Evolutionary conservation across 768 basidiomycete species (phyloP).

Genomic region (Trametes maxima): DNA sequence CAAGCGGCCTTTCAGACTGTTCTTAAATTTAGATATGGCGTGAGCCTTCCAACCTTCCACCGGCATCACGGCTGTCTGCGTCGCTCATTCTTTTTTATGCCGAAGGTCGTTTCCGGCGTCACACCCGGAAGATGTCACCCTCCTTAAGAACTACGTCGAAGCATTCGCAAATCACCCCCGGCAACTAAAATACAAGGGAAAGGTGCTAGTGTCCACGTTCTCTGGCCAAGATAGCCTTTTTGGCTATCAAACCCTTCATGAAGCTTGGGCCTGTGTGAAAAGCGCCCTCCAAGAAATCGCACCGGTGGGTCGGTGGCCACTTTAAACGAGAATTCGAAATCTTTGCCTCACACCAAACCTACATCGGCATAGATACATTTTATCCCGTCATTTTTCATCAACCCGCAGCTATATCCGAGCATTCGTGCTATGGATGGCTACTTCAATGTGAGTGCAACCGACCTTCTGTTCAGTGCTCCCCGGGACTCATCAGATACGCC

Average conservation of each 20-base stretch:
- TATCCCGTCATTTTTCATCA: slow-evolving; percentile 36
- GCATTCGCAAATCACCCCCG: slow-evolving; percentile 34
- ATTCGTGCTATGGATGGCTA: slow-evolving; percentile 44
- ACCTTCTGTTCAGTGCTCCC: slow-evolving; percentile 6
- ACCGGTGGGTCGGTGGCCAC: slow-evolving; percentile 27
- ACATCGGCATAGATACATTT: slow-evolving; percentile 32
- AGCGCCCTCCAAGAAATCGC: slow-evolving; percentile 31
- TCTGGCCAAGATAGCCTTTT: slow-evolving; percentile 41
- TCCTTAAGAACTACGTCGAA: slow-evolving; percentile 32
- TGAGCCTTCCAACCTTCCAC: slow-evolving; percentile 13
- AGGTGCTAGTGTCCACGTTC: slow-evolving; percentile 41
- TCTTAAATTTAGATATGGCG: slow-evolving; percentile 44
- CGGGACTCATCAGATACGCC: background rate
- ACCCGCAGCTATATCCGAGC: slow-evolving; percentile 37
- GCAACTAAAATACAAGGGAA: slow-evolving; percentile 35
- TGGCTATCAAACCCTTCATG: slow-evolving; percentile 27
- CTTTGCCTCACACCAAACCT: background rate
- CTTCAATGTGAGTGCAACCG: slow-evolving; percentile 33
- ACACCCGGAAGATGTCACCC: slow-evolving; percentile 19
- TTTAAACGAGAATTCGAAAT: background rate
- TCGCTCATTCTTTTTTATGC: background rate
- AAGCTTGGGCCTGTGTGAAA: slow-evolving; percentile 35
- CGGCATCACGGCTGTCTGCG: too few relatives aligned
- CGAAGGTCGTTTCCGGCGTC: slow-evolving; percentile 36
- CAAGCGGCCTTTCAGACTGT: slow-evolving; percentile 35